These are phyloP conservation scores for Fraxinus ornus DNA, from an alignment of 305 asterid genomes.

Conservation along the genomic window DNA sequence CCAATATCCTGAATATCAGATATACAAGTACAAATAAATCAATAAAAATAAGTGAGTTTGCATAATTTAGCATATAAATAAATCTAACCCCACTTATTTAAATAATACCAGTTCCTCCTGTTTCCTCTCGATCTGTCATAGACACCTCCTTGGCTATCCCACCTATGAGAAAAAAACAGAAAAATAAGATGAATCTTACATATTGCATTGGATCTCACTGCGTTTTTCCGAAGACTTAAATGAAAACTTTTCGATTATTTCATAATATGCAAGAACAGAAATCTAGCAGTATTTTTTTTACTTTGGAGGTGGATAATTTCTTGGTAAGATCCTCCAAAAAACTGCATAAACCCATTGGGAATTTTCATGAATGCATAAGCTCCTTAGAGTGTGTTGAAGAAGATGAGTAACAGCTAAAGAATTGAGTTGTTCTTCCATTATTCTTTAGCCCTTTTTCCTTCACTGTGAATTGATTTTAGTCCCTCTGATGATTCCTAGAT, in stretches of 20 bases:
- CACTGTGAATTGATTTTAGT: slow-evolving; percentile 7
- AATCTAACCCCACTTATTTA: not conserved
- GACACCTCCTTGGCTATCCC: slow-evolving; percentile 95
- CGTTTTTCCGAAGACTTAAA: not conserved
- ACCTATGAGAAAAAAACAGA: slow-evolving; percentile 37
- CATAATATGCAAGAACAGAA: not conserved
- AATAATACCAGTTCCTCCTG: slow-evolving; percentile 78
- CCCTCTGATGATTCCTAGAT: slow-evolving; percentile 21
- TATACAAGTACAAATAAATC: not conserved
- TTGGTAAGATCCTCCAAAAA: slow-evolving; percentile 96
- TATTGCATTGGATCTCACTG: not conserved
- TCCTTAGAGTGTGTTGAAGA: slow-evolving; percentile 93
- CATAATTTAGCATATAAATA: not conserved
- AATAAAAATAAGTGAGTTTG: not conserved
- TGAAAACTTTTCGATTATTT: not conserved
- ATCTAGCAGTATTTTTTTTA: slow-evolving; percentile 21
- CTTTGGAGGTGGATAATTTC: slow-evolving; percentile 99
- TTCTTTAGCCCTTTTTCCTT: slow-evolving; percentile 1
- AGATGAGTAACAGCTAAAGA: slow-evolving; percentile 93
- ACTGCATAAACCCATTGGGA: slow-evolving; percentile 99
- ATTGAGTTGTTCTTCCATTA: slow-evolving; percentile 82
- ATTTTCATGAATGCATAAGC: slow-evolving; percentile 82
- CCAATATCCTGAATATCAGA: slow-evolving; percentile 67
- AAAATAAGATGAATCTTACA: not conserved
- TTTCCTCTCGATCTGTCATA: slow-evolving; percentile 97